phyloP scores from a whole-genome alignment of 768 basidiomycete genomes.

The Termitomyces bulborhizus region DNA sequence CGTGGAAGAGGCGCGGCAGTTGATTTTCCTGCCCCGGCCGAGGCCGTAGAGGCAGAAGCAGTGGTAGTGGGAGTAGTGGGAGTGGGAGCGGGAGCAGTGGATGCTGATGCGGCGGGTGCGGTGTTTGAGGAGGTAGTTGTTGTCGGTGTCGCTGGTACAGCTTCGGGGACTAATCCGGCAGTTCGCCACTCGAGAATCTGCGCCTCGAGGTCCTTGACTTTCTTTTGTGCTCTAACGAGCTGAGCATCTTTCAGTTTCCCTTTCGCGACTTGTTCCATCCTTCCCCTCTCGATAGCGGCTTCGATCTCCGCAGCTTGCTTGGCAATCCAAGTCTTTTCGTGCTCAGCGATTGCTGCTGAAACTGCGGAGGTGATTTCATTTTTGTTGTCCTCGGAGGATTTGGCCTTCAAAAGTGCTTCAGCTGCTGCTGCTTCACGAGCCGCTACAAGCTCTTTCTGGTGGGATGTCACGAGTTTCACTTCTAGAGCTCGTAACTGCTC shows the following conservation, averaged over 20 bases:
- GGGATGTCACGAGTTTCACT: constrained; percentile 43
- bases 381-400: constrained; percentile 25
- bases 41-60: constrained; percentile 4
- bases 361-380: constrained; percentile 43
- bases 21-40: constrained; percentile 7
- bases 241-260: constrained; percentile 67
- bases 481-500: constrained; percentile 55
- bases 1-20: constrained; percentile 9
- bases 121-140: constrained; percentile 19
- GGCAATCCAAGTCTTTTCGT: constrained; percentile 39
- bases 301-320: constrained; percentile 51
- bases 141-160: constrained; percentile 19
- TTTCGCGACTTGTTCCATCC: constrained; percentile 57
- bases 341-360: constrained; percentile 40
- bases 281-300: constrained; percentile 62
- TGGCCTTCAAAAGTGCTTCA: constrained; percentile 28
- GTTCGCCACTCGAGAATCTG: constrained; percentile 54
- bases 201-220: constrained; percentile 64
- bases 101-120: constrained; percentile 19
- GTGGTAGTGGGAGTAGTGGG: neutral
- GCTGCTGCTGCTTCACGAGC: constrained; percentile 41
- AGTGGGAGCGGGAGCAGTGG: neutral
- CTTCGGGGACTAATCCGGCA: constrained; percentile 38
- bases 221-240: constrained; percentile 51
- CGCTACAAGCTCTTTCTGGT: constrained; percentile 46